phyloP scores from a whole-genome alignment of 345 rosid genomes.

The Eutrema japonicum region DNA sequence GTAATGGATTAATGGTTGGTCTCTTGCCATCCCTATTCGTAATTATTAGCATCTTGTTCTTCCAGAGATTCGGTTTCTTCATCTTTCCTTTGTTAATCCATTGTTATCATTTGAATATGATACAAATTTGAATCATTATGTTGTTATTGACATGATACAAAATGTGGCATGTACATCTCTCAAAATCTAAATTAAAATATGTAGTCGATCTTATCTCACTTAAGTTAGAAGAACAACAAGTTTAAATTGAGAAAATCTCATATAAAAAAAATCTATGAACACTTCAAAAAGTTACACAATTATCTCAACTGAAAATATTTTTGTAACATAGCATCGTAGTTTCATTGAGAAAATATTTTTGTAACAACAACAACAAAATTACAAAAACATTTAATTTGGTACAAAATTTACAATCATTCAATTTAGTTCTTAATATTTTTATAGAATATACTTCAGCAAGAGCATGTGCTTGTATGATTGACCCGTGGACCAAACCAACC shows the following conservation, averaged over 20 bases:
- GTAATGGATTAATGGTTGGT: slow-evolving; percentile 13
- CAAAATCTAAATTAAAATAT: no score
- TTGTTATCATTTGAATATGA: slow-evolving; percentile 5
- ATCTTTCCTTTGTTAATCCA: slow-evolving; percentile 2
- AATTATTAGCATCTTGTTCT: slow-evolving; percentile 1
- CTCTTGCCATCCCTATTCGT: slow-evolving; percentile 25
- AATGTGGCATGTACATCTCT: no score
- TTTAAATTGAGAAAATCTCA: background rate
- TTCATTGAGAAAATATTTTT: background rate
- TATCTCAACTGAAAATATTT: background rate
- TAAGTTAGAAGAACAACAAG: no score
- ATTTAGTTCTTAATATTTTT: background rate
- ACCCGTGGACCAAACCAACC: slow-evolving; percentile 26
- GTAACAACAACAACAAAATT: background rate
- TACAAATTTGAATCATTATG: background rate
- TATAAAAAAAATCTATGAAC: background rate
- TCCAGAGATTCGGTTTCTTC: slow-evolving; percentile 2
- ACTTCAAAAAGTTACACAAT: background rate
- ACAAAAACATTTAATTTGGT: background rate
- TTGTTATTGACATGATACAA: no score
- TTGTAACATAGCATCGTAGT: slow-evolving; percentile 3
- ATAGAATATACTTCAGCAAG: background rate
- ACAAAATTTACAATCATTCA: background rate
- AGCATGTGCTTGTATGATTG: background rate
- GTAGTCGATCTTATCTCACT: no score